Percentiles rank a stretch among this genome's conserved stretches.
These are phyloP conservation scores for Ochromonas danica DNA, from an alignment of 108 stramenopile genomes.

Conservation along the genomic window DNA sequence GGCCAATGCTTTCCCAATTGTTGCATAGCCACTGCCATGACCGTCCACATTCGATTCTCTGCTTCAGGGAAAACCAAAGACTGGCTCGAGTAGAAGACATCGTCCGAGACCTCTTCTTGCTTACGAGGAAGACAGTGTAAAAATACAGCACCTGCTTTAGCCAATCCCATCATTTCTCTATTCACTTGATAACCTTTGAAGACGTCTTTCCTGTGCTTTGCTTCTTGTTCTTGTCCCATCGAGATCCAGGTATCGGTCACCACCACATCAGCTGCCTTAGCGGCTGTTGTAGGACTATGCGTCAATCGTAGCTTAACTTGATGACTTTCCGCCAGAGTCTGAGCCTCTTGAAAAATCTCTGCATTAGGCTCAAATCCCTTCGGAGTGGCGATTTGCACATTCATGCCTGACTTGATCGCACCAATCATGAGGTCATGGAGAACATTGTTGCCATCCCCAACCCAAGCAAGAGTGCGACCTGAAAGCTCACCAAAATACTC, in stretches of 20 bases:
- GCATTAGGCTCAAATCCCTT: slow-evolving; percentile 78
- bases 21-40: slow-evolving; percentile 77
- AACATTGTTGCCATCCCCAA: slow-evolving; percentile 97
- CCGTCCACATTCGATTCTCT: slow-evolving; percentile 98
- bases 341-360: slow-evolving; percentile 35
- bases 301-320: slow-evolving; percentile 8
- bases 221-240: slow-evolving; percentile 95
- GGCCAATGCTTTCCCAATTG: background rate
- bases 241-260: slow-evolving; percentile 96
- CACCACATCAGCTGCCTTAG: slow-evolving; percentile 80
- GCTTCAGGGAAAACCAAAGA: slow-evolving; percentile 89
- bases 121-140: slow-evolving; percentile 95
- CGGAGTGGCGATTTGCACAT: slow-evolving; percentile 67
- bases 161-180: slow-evolving; percentile 72
- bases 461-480: slow-evolving; percentile 85
- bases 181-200: slow-evolving; percentile 93
- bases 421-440: slow-evolving; percentile 92
- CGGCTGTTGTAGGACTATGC: slow-evolving; percentile 72
- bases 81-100: slow-evolving; percentile 84
- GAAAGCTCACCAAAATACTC: slow-evolving; percentile 70
- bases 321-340: background rate
- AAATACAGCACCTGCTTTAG: slow-evolving; percentile 78
- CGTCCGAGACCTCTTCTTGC: slow-evolving; percentile 89
- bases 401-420: slow-evolving; percentile 66
- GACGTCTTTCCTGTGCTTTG: slow-evolving; percentile 73